phyloP scores from a whole-genome alignment of 345 rosid genomes.

The Populus ilicifolia region DNA sequence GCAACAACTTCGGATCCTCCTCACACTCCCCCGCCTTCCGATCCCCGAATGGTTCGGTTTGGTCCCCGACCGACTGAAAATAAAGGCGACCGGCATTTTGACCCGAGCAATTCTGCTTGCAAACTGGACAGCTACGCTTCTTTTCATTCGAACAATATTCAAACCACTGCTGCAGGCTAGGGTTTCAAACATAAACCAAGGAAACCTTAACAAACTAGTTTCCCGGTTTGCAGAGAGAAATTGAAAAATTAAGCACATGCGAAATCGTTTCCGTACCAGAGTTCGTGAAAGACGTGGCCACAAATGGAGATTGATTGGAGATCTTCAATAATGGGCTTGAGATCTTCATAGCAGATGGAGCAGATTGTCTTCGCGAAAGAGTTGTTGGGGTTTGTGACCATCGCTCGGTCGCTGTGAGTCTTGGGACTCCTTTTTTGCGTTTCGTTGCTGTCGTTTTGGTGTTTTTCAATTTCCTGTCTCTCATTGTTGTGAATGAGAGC shows the following conservation, averaged over 20 bases:
- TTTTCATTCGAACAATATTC: constrained; percentile 65
- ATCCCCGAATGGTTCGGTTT: constrained; percentile 28
- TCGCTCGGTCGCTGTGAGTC: constrained; percentile 27
- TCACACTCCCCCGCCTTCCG: constrained; percentile 30
- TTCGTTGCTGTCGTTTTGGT: background rate
- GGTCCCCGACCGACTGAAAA: constrained; percentile 76
- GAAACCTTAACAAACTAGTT: background rate
- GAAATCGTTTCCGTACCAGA: constrained; percentile 45
- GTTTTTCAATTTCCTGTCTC: background rate
- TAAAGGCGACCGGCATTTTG: constrained; percentile 60
- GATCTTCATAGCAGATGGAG: constrained; percentile 91
- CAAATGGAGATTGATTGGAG: constrained; percentile 80
- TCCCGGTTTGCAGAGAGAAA: background rate
- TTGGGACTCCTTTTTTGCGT: background rate
- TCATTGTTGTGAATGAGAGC: constrained; percentile 3
- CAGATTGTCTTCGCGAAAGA: constrained; percentile 59
- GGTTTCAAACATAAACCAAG: constrained; percentile 16
- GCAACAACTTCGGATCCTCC: constrained; percentile 53
- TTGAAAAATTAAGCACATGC: background rate
- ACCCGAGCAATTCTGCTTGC: constrained; percentile 62
- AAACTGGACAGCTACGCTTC: constrained; percentile 80
- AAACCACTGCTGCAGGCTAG: constrained; percentile 95
- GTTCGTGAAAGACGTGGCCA: constrained; percentile 95
- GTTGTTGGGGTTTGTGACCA: constrained; percentile 5
- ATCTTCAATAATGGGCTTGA: constrained; percentile 77